A percentile compares a stretch with the other conserved stretches of the same genome.
phyloP scores from a whole-genome alignment of 2,329 filamentous ascomycete genomes.

The Calonectria crousiana region DNA sequence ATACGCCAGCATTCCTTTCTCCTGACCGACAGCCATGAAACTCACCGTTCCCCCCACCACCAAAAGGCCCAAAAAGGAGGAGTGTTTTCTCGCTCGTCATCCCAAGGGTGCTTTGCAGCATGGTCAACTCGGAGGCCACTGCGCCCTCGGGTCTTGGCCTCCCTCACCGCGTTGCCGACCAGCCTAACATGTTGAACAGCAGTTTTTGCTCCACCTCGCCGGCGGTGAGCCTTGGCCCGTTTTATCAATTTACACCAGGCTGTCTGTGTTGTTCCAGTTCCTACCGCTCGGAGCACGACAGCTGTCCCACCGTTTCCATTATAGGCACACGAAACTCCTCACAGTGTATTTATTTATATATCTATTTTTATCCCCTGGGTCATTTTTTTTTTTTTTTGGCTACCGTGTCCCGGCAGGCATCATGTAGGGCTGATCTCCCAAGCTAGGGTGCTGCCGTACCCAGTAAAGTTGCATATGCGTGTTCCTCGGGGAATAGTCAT shows the following conservation, averaged over 20 bases:
- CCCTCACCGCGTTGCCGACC: neutral
- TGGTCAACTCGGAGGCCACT: neutral
- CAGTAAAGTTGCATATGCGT: constrained; percentile 20
- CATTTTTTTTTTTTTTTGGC: neutral
- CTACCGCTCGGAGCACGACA: neutral
- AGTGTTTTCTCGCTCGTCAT: neutral
- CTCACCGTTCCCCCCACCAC: neutral
- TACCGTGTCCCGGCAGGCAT: constrained; percentile 3
- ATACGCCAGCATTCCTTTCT: neutral
- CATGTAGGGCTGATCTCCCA: constrained; percentile 28
- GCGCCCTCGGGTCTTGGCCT: neutral
- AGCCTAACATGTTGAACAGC: neutral
- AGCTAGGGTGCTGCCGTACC: constrained; percentile 27
- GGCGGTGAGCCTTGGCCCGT: constrained; percentile 19
- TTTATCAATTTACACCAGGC: constrained; percentile 7
- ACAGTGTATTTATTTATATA: neutral
- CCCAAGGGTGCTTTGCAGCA: neutral
- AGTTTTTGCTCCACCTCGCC: neutral
- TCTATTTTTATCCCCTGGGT: too few relatives aligned
- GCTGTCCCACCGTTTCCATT: neutral
- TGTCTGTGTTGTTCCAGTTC: neutral
- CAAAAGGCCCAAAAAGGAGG: neutral
- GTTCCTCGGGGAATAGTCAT: constrained; percentile 25
- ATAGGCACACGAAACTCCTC: neutral
- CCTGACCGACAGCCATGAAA: constrained; percentile 9